Base-by-base conservation (phyloP, 73 alveolate genomes). In the Halteria grandinella region DNA sequence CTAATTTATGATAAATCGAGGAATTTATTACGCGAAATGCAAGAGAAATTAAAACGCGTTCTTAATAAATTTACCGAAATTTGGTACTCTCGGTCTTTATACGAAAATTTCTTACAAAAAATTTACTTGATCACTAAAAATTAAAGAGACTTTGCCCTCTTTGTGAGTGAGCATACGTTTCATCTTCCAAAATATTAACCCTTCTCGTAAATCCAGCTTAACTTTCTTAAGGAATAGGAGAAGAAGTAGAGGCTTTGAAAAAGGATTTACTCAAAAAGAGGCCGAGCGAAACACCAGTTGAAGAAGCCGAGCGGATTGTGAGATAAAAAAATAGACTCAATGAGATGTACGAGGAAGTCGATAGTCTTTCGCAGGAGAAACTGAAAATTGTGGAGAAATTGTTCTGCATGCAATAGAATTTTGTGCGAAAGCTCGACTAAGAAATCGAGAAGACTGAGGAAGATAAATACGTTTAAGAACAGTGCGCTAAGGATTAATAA, bases 381-480 rank as follows among this genome's bases (percentile, higher is more conserved):
- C 43, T 62, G 44, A 60, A 36, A 27, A 14, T 62, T 5, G 12
- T 60, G 3, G 78, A 12, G 31, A 62, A 62, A 27, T 21, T 62
- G 45, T 62, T 62, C 25, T n/a, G 43, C 7, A 62, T 62, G 11
- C 45, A 62, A 24, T 34, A 62, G 25, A 62, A 62, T 27, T 62
- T 62, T 27, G 41, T 62, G 43, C 36, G 60, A 27, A 62, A 62
- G 27, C 62, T 62, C 6, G 78, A 62, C 43, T 24, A 62, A 27
- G 23, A 62, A 40, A 62, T 62, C 6, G 59, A 62, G 15, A 62
- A 62, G 45, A 39, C 78, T 20, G 78, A 62, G 23, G 78, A 62
- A 62, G 78, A 62, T 23, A 62, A 62, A 24, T 40, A 36, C 21
- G 62, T 62, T 6, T 25, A 62, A 31, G 62, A 62, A 15, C 23